Base-by-base conservation (phyloP, 2,329 filamentous ascomycete genomes). In the Fonsecaea pugnacius region DNA sequence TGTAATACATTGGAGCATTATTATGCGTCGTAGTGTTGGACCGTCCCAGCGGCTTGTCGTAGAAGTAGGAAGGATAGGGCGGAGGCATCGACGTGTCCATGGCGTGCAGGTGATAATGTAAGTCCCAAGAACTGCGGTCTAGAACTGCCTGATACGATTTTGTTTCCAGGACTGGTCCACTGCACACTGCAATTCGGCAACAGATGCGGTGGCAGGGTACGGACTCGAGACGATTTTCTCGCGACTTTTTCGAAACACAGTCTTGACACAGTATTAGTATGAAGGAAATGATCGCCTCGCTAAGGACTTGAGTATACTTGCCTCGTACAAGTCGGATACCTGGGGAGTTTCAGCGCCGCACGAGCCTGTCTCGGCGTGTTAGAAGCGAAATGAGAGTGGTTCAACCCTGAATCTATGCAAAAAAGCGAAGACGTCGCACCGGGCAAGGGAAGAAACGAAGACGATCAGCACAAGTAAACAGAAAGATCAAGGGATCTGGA, bases 31-130 rank as follows among this genome's bases (percentile, higher is more conserved):
- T 70, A 30, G 62, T 70, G 43, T 70, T 70, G 27, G 68, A 68
- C 66, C 68, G 68, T 62, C 60, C 68, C 63, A 70, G 65, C 67
- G 70, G 70, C 57, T 64, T 64, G 24, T 69, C 67, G 54, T 64
- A 65, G 51, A 67, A 68, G 62, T 69, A 68, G 30, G 64, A 55
- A 21, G 46, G 58, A 50, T 51, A 38, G 24, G 57, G 24, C 18
- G 30, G 57, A 30, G 62, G 62, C 55, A 55, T 40, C 32, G 61
- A 59, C 43, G 21, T 60, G 56, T 66, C 51, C 66, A 66, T 68
- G 66, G 58, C 51, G 55, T 40, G 36, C 58, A 38, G 43, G 50
- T 14, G 43, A 50, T 59, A 59, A 64, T 60, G 63, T 68, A 63
- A 32, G 58, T 48, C 50, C 54, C 58, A 56, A 35, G 48, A 46